Base-by-base conservation (phyloP, 345 rosid genomes). In the Syzygium grande region DNA sequence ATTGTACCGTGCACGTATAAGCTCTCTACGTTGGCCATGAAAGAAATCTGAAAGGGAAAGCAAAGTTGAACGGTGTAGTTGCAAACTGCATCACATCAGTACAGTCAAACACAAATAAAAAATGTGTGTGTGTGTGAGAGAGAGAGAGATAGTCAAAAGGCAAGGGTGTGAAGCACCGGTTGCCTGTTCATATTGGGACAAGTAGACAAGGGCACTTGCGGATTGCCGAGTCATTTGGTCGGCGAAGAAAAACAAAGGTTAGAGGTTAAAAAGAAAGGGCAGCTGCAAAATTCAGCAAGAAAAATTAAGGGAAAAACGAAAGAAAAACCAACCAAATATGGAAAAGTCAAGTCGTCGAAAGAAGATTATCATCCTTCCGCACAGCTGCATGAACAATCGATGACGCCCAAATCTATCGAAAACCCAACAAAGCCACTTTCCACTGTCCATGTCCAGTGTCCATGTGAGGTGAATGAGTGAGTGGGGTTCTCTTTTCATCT, bases 111-210 rank as follows among this genome's bases (percentile, higher is more conserved):
- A 10, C 27, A 19, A 34, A 73, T 34, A 34, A 19, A 73, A 30
- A 8, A 25, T 23, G 23, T 17, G 49, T 17, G 46, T 23, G n/a
- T 58, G 63, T 58, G 51, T 0, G 58, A 52, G 55, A 52, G 55
- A 16, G 55, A 52, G 55, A 54, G 56, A 54, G 56, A 54, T 86
- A 55, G 88, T 90, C 91, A 73, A 73, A 80, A 93, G 87, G 89
- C 88, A 88, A 90, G 90, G 90, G 86, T 87, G 90, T 85, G 90
- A 34, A 87, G 88, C 85, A 27, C 73, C 55, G 34, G 90, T 52
- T 90, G 96, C 92, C 93, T 92, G 88, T 94, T 80, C 84, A 91
- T 91, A 83, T 51, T 86, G 94, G 95, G 98, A 95, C 98, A 94
- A 91, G 25, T 87, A 86, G 92, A 90, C 93, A 91, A 88, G 88